Evolutionary conservation across 768 basidiomycete species (phyloP).

Genomic region (Tricholoma matsutake): DNA sequence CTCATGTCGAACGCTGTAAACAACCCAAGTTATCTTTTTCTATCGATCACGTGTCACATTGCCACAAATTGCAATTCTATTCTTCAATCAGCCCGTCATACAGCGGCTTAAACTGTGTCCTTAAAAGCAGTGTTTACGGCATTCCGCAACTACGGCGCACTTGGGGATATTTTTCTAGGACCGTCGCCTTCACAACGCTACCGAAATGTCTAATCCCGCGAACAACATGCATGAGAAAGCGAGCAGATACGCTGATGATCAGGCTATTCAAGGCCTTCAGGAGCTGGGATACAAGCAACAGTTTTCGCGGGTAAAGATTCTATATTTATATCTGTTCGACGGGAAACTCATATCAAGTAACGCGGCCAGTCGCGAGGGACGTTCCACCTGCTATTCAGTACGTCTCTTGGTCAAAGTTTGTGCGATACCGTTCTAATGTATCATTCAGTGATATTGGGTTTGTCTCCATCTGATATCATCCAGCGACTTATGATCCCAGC

Average conservation of each 20-base stretch:
- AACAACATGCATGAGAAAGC: neutral
- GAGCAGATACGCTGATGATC: neutral
- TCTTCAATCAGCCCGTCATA: too few relatives aligned
- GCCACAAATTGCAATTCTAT: too few relatives aligned
- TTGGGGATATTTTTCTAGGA: too few relatives aligned
- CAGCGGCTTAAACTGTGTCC: too few relatives aligned
- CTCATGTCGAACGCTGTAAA: too few relatives aligned
- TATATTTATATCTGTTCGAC: neutral
- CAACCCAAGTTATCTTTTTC: too few relatives aligned
- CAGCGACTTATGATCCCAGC: slow-evolving; percentile 4
- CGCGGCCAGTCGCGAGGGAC: slow-evolving; percentile 43
- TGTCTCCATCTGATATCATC: slow-evolving; percentile 5
- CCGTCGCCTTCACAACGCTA: neutral
- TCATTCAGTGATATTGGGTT: slow-evolving; percentile 47
- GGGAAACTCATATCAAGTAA: neutral
- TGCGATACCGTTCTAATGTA: neutral
- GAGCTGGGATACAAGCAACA: slow-evolving; percentile 56
- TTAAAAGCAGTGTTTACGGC: too few relatives aligned
- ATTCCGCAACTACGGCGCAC: too few relatives aligned
- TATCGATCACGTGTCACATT: too few relatives aligned
- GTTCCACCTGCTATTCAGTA: slow-evolving; percentile 53
- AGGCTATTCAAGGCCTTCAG: slow-evolving; percentile 36
- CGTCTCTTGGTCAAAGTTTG: slow-evolving; percentile 14
- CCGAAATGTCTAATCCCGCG: neutral
- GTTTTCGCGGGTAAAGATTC: slow-evolving; percentile 41